These are phyloP conservation scores for Penicillium sp. DNA, from an alignment of 2,329 filamentous ascomycete genomes.

Conservation along the genomic window DNA sequence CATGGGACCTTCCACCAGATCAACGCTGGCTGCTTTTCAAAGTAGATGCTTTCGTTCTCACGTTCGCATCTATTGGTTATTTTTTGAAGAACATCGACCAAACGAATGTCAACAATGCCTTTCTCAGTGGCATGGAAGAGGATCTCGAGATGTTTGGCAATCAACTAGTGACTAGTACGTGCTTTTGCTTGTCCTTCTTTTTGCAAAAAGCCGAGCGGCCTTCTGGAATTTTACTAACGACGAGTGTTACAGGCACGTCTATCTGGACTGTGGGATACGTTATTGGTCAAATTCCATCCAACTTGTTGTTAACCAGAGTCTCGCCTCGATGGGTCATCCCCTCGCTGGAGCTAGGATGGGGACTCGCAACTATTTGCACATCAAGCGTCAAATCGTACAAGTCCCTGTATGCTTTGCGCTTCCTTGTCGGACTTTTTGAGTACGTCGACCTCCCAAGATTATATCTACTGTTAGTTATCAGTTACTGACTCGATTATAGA, in stretches of 20 bases:
- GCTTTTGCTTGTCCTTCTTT: background rate
- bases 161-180: constrained; percentile 35
- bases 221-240: background rate
- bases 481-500: background rate
- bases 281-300: constrained; percentile 45
- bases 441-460: background rate
- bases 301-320: constrained; percentile 47
- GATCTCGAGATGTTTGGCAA: constrained; percentile 37
- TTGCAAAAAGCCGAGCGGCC: background rate
- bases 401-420: constrained; percentile 23
- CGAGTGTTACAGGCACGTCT: constrained; percentile 21
- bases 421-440: constrained; percentile 32
- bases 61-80: constrained; percentile 29
- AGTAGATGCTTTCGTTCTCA: constrained; percentile 30
- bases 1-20: constrained; percentile 21
- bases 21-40: constrained; percentile 31
- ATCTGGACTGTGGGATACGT: constrained; percentile 49
- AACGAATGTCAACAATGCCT: constrained; percentile 45
- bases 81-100: constrained; percentile 40
- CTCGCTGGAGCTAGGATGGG: constrained; percentile 35
- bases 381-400: constrained; percentile 25
- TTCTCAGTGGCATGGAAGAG: constrained; percentile 39
- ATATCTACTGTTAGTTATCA: background rate
- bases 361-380: constrained; percentile 22
- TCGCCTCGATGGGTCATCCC: constrained; percentile 47